Base-by-base conservation (phyloP, 2,329 filamentous ascomycete genomes). In the Berkeleyomyces basicola region DNA sequence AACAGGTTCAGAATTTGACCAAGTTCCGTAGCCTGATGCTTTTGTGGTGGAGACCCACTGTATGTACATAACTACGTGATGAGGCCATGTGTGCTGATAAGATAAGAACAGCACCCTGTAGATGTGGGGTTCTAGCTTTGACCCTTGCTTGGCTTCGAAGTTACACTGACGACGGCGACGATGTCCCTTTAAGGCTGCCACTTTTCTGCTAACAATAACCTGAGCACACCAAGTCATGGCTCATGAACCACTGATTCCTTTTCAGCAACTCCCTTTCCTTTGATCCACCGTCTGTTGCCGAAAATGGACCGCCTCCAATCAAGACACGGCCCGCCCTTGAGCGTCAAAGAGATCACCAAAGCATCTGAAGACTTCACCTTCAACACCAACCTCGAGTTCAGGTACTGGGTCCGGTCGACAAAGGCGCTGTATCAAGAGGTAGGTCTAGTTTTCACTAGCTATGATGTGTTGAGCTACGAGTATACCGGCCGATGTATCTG, bases 361-460 rank as follows among this genome's bases (percentile, higher is more conserved):
- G 83, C 85, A 67, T 93, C 92, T 2, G 79, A 85, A 66, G 82
- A 86, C 67, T 96, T 93, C 71, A 83, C 87, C 63, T 97, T 91
- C 75, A 88, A 90, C 71, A 79, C 80, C 1, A 79, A 81, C 40
- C 86, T 96, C 61, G 82, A 86, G 2, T 78, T 97, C 63, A 86
- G 85, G 67, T 84, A 87, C 71, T 96, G 90, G 88, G 76, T 90
- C 37, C 82, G 90, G 43, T 88, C 90, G 2, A 88, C 90, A 4
- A 84, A 87, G 65, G 88, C 86, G 4, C 76, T 96, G 61, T 79
- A 87, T 65, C 86, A 89, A 73, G 88, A 96, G 81, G 90, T 95
- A 68, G 16, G 16, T 37, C 36, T 9, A 9, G 7, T 6, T 7
- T 1, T 33, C n/a, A n/a, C n/a, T 6, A 6, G 14, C 7, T 47